These are phyloP conservation scores for Proliferodiscus dingleyae DNA, from an alignment of 2,329 filamentous ascomycete species.

Conservation along the genomic window DNA sequence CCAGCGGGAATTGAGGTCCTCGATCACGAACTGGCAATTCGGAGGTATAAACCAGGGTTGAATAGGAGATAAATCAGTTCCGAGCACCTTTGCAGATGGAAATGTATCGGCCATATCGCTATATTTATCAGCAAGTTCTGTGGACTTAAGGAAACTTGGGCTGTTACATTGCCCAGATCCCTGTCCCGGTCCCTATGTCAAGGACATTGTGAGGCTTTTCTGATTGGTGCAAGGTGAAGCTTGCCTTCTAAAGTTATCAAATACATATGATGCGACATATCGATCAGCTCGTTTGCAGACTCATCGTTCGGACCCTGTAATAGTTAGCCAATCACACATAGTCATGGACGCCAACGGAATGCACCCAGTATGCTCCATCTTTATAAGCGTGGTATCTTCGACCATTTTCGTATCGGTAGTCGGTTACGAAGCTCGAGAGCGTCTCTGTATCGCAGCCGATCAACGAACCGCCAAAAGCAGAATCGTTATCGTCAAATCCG, in stretches of 20 bases:
- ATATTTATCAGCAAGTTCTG: no score
- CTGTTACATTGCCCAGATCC: no score
- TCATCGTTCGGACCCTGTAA: slow-evolving; percentile 38
- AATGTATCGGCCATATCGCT: no score
- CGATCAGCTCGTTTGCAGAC: slow-evolving; percentile 37
- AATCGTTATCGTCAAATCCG: slow-evolving; percentile 16
- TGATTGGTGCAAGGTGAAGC: neutral
- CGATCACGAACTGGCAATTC: no score
- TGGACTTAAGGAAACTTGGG: no score
- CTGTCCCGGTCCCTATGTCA: no score
- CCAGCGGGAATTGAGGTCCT: no score
- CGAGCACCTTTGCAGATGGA: no score
- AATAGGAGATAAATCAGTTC: no score
- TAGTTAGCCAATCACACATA: neutral
- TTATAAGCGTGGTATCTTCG: slow-evolving; percentile 39
- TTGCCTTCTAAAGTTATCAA: slow-evolving; percentile 20
- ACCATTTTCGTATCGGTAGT: slow-evolving; percentile 37
- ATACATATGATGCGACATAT: slow-evolving; percentile 38
- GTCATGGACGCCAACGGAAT: no score
- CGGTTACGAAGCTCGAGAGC: slow-evolving; percentile 18
- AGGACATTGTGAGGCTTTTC: no score
- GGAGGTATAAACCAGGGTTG: no score
- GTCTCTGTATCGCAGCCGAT: slow-evolving; percentile 20
- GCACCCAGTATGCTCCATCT: slow-evolving; percentile 33
- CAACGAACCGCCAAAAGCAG: slow-evolving; percentile 15